Evolutionary conservation across 1,284 basidiomycete genomes (phyloP), one percentile per base, ranked within the genome.

Genomic region (Erythrobasidium hasegawianum): DNA sequence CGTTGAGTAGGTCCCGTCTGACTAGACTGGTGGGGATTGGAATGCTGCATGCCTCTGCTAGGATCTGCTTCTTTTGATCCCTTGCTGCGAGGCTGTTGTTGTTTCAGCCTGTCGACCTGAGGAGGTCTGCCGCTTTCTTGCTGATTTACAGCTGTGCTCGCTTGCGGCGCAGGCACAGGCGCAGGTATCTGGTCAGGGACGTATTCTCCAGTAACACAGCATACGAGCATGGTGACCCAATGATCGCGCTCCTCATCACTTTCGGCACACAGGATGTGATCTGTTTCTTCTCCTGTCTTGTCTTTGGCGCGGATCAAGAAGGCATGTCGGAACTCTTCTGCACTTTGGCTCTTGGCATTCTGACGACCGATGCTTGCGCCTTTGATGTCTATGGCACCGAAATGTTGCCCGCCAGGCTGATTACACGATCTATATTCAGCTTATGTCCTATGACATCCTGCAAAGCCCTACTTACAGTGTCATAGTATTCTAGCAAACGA

Each of bases 251-350:
- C 92, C 54, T 82, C 80, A 77, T 98, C 95, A 75, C 89, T 97
- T 78, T 96, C 91, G 0, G 95, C 95, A 74, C 95, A 97, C 2
- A 98, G 81, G 33, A 98, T 93, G 76, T 97, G 95, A 57, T 87
- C 83, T 70, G 85, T 84, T 57, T 86, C 83, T 3, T 87, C 75
- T n/a, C 87, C 83, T 70, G 84, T 84, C 59, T 86, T 83, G 9
- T 87, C 75, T 20, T 71, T 73, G 39, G 58, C 85, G 69, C 97
- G 90, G 74, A 98, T 91, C 67, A 98, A 84, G 80, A 98, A 97
- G 0, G 95, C 95, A 75, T 98, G 95, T 26, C 93, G 84, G 74
- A 90, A 90, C 74, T 96, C 93, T 67, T 94, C 62, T n/a, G 26
- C 49, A 26, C 53, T 53, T 16, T 40, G 65, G 26, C 45, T 69